These are phyloP conservation scores for Irpex rosettiformis DNA, from an alignment of 1,284 basidiomycete genomes.

Conservation along the genomic window DNA sequence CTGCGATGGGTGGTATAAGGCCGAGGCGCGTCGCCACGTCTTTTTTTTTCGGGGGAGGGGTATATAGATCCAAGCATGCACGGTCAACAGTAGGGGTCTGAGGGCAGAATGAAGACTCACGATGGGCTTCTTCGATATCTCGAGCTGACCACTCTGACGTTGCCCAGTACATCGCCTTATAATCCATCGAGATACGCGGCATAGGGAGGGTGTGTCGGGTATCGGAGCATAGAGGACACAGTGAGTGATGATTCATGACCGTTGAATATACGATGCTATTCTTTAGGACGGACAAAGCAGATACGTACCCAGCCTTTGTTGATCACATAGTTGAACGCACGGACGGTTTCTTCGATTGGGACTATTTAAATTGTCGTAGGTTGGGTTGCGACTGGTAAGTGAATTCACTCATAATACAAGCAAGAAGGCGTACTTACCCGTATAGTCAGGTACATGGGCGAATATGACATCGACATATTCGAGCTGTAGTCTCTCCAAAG, in stretches of 20 bases:
- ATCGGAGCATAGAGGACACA: no score
- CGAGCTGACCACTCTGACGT: constrained; percentile 80
- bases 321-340: constrained; percentile 69
- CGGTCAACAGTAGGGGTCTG: no score
- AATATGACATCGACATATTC: constrained; percentile 79
- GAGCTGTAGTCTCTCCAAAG: constrained; percentile 67
- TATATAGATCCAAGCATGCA: no score
- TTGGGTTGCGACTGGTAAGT: no score
- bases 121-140: constrained; percentile 70
- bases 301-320: constrained; percentile 55
- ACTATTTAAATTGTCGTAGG: constrained; percentile 30
- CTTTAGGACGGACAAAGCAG: background rate
- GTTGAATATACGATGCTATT: background rate
- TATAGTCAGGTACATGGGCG: constrained; percentile 54
- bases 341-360: constrained; percentile 70
- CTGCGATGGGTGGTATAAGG: constrained; percentile 72
- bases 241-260: background rate
- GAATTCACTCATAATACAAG: no score
- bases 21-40: background rate
- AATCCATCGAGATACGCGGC: no score
- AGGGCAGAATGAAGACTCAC: constrained; percentile 29
- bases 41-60: constrained; percentile 12
- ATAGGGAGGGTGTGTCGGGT: no score
- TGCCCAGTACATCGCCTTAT: constrained; percentile 65
- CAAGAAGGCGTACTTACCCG: constrained; percentile 33